Conservation (phyloP, 2,329 filamentous ascomycete species). For the Apiospora sp. region DNA sequence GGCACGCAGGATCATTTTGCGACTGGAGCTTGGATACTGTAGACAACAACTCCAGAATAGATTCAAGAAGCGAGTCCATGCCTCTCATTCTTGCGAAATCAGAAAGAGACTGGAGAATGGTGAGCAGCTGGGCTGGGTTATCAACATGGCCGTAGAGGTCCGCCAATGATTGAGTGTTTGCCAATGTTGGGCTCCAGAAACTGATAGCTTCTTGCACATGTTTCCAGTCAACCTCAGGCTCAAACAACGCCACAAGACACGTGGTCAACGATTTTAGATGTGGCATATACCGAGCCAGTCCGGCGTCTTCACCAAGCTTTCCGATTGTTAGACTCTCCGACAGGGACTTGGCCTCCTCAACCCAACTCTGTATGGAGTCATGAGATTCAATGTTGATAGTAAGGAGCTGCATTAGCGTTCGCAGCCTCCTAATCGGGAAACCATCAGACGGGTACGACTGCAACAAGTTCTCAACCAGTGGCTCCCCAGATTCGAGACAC, state of each 20-base stretch:
- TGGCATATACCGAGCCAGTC: slow-evolving; percentile 53
- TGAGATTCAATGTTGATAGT: slow-evolving; percentile 56
- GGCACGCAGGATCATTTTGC: slow-evolving; percentile 44
- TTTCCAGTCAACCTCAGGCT: slow-evolving; percentile 46
- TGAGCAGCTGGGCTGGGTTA: slow-evolving; percentile 56
- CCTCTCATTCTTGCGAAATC: slow-evolving; percentile 62
- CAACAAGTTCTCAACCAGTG: slow-evolving; percentile 56
- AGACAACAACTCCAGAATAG: slow-evolving; percentile 55
- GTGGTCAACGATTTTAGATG: slow-evolving; percentile 56
- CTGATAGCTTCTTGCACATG: slow-evolving; percentile 47
- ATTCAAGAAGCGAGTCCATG: slow-evolving; percentile 54
- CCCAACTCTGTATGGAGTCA: slow-evolving; percentile 49
- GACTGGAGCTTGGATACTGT: slow-evolving; percentile 50
- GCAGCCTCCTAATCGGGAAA: slow-evolving; percentile 61
- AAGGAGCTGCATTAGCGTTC: slow-evolving; percentile 59
- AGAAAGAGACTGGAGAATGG: slow-evolving; percentile 58
- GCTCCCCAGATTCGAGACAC: slow-evolving; percentile 52
- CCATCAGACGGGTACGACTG: slow-evolving; percentile 57
- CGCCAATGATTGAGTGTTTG: slow-evolving; percentile 46
- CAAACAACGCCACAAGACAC: slow-evolving; percentile 54
- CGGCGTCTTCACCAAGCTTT: slow-evolving; percentile 53
- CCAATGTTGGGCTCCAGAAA: slow-evolving; percentile 54
- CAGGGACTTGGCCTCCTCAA: slow-evolving; percentile 48
- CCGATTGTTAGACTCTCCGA: slow-evolving; percentile 46
- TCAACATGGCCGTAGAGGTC: slow-evolving; percentile 57